These are phyloP conservation scores for Calvatia gigantea DNA, from an alignment of 768 basidiomycete genomes.

Conservation along the genomic window DNA sequence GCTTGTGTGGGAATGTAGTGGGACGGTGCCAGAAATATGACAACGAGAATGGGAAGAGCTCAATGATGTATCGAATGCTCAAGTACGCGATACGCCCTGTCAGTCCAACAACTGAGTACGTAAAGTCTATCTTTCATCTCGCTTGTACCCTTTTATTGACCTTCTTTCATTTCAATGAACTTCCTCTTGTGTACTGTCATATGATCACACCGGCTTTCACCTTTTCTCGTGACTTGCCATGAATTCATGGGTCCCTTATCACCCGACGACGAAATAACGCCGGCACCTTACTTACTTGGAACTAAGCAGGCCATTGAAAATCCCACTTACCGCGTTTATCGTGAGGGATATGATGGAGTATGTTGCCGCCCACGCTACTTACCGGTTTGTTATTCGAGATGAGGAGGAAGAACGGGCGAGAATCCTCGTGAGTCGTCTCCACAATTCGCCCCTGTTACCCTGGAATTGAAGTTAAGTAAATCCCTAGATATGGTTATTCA, in stretches of 20 bases:
- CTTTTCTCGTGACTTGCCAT: slow-evolving; percentile 1
- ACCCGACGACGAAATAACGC: background rate
- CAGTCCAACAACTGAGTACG: slow-evolving; percentile 59
- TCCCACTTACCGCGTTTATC: slow-evolving; percentile 83
- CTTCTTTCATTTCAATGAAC: background rate
- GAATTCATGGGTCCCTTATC: background rate
- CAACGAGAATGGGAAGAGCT: slow-evolving; percentile 22
- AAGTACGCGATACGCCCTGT: slow-evolving; percentile 84
- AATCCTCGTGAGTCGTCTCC: slow-evolving; percentile 58
- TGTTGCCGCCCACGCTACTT: slow-evolving; percentile 88
- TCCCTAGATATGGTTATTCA: slow-evolving; percentile 89
- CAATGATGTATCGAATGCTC: slow-evolving; percentile 62
- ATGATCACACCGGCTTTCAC: background rate
- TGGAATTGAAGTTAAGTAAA: background rate
- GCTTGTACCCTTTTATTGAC: background rate
- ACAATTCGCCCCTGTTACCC: background rate
- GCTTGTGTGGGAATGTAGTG: slow-evolving; percentile 79
- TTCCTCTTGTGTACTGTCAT: background rate
- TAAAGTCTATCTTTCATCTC: slow-evolving; percentile 18
- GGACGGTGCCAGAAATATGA: slow-evolving; percentile 64
- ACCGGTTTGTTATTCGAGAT: slow-evolving; percentile 86
- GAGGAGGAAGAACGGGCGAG: slow-evolving; percentile 81
- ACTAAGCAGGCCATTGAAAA: slow-evolving; percentile 38
- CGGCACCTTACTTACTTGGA: background rate
- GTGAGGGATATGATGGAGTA: slow-evolving; percentile 90